phyloP scores from a whole-genome alignment of 257 asterid species.

The Ilex aquifolium region DNA sequence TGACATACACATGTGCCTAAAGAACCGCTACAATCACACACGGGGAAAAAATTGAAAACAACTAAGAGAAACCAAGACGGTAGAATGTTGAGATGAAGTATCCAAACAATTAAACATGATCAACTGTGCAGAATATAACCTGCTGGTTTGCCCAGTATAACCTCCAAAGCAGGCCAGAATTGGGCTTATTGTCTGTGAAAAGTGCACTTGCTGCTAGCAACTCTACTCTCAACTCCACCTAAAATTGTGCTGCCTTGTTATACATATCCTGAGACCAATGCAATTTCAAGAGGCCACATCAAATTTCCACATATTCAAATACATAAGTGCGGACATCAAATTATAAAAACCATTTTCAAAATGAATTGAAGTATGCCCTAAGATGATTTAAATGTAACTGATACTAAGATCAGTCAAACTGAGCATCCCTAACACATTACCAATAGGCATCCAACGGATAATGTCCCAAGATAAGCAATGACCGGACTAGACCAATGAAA shows the following conservation, averaged over 20 bases:
- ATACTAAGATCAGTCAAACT: too few species aligned
- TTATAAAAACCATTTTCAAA: too few species aligned
- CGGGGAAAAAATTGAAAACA: neutral
- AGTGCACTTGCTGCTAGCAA: constrained; percentile 65
- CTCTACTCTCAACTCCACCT: constrained; percentile 88
- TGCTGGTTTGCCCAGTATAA: constrained; percentile 97
- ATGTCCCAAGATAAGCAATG: too few species aligned
- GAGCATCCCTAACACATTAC: too few species aligned
- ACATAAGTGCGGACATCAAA: too few species aligned
- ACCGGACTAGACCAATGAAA: too few species aligned
- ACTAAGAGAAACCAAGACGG: constrained; percentile 8
- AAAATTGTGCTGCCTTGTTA: constrained; percentile 76
- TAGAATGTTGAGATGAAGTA: constrained; percentile 2
- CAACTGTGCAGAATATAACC: constrained; percentile 36
- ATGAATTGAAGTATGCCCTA: too few species aligned
- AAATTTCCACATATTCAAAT: too few species aligned
- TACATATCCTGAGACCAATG: constrained; percentile 71
- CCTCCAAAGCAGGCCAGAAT: constrained; percentile 80
- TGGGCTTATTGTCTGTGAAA: constrained; percentile 51
- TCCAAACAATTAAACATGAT: neutral
- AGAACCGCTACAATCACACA: constrained; percentile 68
- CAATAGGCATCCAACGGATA: too few species aligned
- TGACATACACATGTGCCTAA: constrained; percentile 94
- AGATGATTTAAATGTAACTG: too few species aligned
- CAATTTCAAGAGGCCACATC: neutral